Base-by-base conservation (phyloP, 345 rosid genomes). In the Lepidium aucheri region DNA sequence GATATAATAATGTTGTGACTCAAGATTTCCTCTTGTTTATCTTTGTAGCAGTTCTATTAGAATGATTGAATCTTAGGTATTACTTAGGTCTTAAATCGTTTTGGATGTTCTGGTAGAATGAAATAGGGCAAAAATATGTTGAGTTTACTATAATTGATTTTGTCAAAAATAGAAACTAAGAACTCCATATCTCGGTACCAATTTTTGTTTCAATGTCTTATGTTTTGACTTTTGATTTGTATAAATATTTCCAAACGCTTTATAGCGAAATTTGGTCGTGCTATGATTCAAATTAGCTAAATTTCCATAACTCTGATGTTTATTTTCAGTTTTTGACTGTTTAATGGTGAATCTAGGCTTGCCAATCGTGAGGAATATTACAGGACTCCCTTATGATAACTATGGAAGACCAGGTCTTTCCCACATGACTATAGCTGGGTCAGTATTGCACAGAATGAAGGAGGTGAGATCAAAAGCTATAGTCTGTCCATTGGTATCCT, bases 391-490 rank as follows among this genome's bases (percentile, higher is more conserved):
- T 5, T 89, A 81, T 68, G 87, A 85, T 82, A 77, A 49, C 75
- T 87, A 85, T 85, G 98, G 90, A 74, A 86, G 82, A 54, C 73
- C 65, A 51, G 98, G 97, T 14, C 82, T 89, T 53, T 85, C 97
- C 11, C 97, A 93, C 71, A 82, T 81, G 32, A 93, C 90, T 33
- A 63, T 90, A 49, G 83, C 91, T 17, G 87, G 97, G 14, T 82
- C 97, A 1, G 75, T 84, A 22, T 55, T 80, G 64, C 87, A 87
- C 52, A 97, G 91, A 41, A 64, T 91, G 86, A 88, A 78, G 78
- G 97, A 88, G 86, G 96, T 86, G 65, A 10, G 33, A 5, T 44
- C 39, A 26, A 46, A 20, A 11, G 44, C 36, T 6, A 35, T 62
- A n/a, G 12, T 36, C 0, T 38, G 17, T 3, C 18, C 53, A 12